Evolutionary conservation across 2,329 filamentous ascomycete genomes (phyloP).

Genomic region (Zasmidium citrigriseum): DNA sequence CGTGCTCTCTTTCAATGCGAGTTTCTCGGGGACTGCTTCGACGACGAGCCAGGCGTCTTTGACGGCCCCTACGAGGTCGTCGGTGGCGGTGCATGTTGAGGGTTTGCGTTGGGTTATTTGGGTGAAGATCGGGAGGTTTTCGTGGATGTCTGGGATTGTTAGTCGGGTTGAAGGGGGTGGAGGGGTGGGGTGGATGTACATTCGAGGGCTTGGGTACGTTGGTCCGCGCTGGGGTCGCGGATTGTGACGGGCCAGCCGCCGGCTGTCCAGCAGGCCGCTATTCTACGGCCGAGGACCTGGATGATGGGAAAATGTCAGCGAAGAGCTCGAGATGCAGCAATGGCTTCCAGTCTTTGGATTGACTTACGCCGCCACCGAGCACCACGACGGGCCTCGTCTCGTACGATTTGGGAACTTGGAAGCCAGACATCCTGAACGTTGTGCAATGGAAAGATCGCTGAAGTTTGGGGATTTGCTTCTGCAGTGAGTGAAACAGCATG

Average conservation of each 20-base stretch:
- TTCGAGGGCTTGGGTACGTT: conserved; percentile 39
- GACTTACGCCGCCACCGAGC: conserved; percentile 8
- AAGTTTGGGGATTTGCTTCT: neutral
- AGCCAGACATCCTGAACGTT: neutral
- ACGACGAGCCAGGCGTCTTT: conserved; percentile 55
- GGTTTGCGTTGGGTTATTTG: conserved; percentile 8
- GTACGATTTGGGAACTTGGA: conserved; percentile 1
- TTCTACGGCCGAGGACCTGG: no score
- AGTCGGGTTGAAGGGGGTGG: no score
- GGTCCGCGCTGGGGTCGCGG: conserved; percentile 43
- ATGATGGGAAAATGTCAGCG: no score
- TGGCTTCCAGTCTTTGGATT: no score
- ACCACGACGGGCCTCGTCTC: conserved; percentile 2
- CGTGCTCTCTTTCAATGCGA: conserved; percentile 51
- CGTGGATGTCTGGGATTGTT: no score
- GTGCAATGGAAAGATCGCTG: neutral
- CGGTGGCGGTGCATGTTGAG: neutral
- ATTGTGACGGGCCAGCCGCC: conserved; percentile 48
- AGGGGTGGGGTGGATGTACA: no score
- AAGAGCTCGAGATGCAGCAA: no score
- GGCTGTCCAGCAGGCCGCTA: conserved; percentile 32
- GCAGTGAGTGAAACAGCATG: neutral
- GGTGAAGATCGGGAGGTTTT: conserved; percentile 35
- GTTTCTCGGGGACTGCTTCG: conserved; percentile 55
- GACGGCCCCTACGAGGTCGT: conserved; percentile 43